Base-by-base conservation (phyloP, 2,329 filamentous ascomycete genomes). In the Fusarium tuaranense region DNA sequence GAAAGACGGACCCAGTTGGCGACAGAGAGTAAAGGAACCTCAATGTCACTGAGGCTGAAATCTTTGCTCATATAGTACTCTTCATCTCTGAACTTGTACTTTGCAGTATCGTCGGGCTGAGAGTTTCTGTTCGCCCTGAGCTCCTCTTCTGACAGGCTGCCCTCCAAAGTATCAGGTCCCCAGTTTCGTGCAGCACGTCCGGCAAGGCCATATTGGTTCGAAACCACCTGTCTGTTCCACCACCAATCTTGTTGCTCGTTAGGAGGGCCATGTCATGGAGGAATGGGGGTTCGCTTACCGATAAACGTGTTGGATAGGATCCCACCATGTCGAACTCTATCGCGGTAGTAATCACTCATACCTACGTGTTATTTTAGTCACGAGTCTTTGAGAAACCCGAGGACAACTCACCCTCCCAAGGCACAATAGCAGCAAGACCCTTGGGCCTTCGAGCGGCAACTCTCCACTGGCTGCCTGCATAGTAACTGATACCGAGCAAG, bases 1-100 rank as follows among this genome's bases (percentile, higher is more conserved):
- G 30, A 32, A 32, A 32, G 6, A 32, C 30, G 9, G 7, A 32
- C 30, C 30, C 91, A 93, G 79, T 93, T 93, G 0, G 87, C 92
- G 0, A 93, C 92, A 0, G 86, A 89, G 0, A 93, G 86, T 2
- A 93, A 76, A 0, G 92, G 92, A 0, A 93, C 91, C 68, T 92
- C 85, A 64, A 94, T 92, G 73, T 93, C 90, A 22, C 83, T 86
- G 78, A 92, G 30, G 30, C 9, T 32, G 30, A 32, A 32, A 32
- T 32, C 30, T 32, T 32, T 32, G 30, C 30, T 32, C 30, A 8
- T 32, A 32, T 32, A 32, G 30, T 32, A 32, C 30, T 32, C 30
- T 32, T 32, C 30, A 32, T 32, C 30, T 32, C 30, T 32, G 30
- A 32, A 32, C 30, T 32, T 32, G 30, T 32, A 32, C 30, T 32